These are phyloP conservation scores for Geranomyces michiganensis DNA, from an alignment of 192 early-diverging fungal genomes.

Conservation along the genomic window DNA sequence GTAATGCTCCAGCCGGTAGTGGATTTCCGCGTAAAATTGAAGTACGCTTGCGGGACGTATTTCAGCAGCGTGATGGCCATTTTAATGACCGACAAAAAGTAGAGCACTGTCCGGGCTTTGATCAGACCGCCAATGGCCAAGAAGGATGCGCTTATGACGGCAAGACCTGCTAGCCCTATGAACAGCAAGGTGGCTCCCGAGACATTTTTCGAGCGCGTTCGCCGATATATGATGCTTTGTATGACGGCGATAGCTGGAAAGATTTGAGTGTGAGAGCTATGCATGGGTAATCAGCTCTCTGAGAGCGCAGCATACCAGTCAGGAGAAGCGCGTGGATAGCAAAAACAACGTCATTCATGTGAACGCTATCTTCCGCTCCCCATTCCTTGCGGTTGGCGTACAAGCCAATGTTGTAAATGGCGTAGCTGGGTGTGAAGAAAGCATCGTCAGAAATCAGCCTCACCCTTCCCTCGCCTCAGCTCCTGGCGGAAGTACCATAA, in stretches of 20 bases:
- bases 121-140: conserved; percentile 24
- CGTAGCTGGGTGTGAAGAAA: conserved; percentile 41
- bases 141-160: conserved; percentile 34
- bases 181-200: conserved; percentile 46
- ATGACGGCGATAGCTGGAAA: conserved; percentile 26
- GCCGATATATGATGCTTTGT: conserved; percentile 34
- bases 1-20: conserved; percentile 91
- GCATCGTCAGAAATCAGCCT: not conserved
- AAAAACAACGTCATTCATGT: conserved; percentile 86
- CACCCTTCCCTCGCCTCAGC: too few species aligned
- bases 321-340: conserved; percentile 79
- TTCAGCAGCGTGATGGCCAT: conserved; percentile 79
- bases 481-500: conserved; percentile 60
- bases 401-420: conserved; percentile 72
- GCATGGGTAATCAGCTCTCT: not conserved
- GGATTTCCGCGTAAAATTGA: conserved; percentile 74
- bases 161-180: conserved; percentile 39
- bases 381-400: conserved; percentile 64
- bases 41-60: conserved; percentile 54
- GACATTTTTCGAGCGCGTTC: conserved; percentile 41
- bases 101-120: conserved; percentile 66
- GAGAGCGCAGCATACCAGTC: not conserved
- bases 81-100: conserved; percentile 78
- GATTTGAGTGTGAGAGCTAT: conserved; percentile 3
- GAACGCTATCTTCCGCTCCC: conserved; percentile 72